These are phyloP conservation scores for Setaria viridis DNA, from an alignment of 202 grass and related monocot genomes.

Conservation along the genomic window DNA sequence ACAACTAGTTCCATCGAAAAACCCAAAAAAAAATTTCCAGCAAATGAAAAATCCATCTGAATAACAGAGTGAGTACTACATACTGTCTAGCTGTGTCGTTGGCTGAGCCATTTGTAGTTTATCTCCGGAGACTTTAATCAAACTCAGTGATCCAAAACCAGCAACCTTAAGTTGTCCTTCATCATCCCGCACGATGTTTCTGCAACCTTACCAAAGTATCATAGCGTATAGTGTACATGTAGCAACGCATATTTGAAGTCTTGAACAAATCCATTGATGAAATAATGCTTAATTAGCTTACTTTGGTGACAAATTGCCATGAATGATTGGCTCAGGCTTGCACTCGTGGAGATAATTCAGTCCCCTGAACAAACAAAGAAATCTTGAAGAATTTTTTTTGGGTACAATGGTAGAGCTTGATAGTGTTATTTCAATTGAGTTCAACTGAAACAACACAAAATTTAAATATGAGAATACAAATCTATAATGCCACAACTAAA, in stretches of 20 bases:
- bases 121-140: slow-evolving; percentile 67
- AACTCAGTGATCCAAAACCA: slow-evolving; percentile 76
- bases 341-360: slow-evolving; percentile 97
- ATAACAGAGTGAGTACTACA: slow-evolving; percentile 48
- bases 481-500: slow-evolving; percentile 6
- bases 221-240: slow-evolving; percentile 72
- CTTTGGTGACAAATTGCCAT: slow-evolving; percentile 83
- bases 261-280: slow-evolving; percentile 5
- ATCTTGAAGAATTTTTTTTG: slow-evolving; percentile 31
- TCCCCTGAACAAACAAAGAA: slow-evolving; percentile 68
- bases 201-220: slow-evolving; percentile 93
- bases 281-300: slow-evolving; percentile 65
- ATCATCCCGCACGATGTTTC: slow-evolving; percentile 91
- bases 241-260: slow-evolving; percentile 40
- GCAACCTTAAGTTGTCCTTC: slow-evolving; percentile 88
- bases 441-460: slow-evolving; percentile 12
- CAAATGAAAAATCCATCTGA: not conserved
- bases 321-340: slow-evolving; percentile 95
- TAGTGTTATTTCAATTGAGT: slow-evolving; percentile 18
- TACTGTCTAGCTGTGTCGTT: slow-evolving; percentile 67
- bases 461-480: slow-evolving; percentile 17
- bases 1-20: not conserved
- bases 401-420: slow-evolving; percentile 16
- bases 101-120: slow-evolving; percentile 67
- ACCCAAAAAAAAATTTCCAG: not conserved